phyloP scores from a whole-genome alignment of 176 grass and related monocot species.

The Lolium multiflorum region DNA sequence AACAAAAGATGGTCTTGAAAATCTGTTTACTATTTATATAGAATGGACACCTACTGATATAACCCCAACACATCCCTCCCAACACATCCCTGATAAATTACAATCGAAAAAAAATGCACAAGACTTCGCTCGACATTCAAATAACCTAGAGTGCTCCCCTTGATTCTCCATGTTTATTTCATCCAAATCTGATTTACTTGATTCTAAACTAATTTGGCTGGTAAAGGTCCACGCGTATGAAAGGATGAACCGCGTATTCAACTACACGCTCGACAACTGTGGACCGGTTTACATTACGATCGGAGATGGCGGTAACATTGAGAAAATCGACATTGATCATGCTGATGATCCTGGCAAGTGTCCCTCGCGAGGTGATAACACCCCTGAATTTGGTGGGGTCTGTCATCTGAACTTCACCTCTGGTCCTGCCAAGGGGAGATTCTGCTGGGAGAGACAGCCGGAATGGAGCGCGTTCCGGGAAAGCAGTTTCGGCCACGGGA shows the following conservation, averaged over 20 bases:
- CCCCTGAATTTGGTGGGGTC: slow-evolving; percentile 77
- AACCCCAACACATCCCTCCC: too few relatives aligned
- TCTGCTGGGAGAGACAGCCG: slow-evolving; percentile 83
- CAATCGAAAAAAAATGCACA: too few relatives aligned
- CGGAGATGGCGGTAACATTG: slow-evolving; percentile 92
- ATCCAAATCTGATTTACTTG: neutral
- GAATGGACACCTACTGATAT: too few relatives aligned
- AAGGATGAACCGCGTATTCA: slow-evolving; percentile 88
- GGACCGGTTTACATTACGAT: slow-evolving; percentile 82
- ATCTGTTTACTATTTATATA: too few relatives aligned
- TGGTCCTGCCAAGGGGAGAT: slow-evolving; percentile 80
- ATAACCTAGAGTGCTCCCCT: too few relatives aligned
- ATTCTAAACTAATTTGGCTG: neutral
- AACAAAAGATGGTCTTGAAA: too few relatives aligned
- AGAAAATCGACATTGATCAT: slow-evolving; percentile 73
- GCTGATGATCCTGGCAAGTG: slow-evolving; percentile 84
- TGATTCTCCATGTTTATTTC: neutral
- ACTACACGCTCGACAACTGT: slow-evolving; percentile 77
- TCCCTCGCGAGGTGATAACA: slow-evolving; percentile 61
- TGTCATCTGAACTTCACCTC: slow-evolving; percentile 88
- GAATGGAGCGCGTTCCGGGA: slow-evolving; percentile 94
- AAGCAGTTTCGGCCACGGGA: slow-evolving; percentile 95
- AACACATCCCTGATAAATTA: too few relatives aligned
- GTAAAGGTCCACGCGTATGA: slow-evolving; percentile 89
- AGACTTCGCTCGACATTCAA: too few relatives aligned